These are phyloP conservation scores for Dovyalis caffra DNA, from an alignment of 345 rosid species.

Conservation along the genomic window DNA sequence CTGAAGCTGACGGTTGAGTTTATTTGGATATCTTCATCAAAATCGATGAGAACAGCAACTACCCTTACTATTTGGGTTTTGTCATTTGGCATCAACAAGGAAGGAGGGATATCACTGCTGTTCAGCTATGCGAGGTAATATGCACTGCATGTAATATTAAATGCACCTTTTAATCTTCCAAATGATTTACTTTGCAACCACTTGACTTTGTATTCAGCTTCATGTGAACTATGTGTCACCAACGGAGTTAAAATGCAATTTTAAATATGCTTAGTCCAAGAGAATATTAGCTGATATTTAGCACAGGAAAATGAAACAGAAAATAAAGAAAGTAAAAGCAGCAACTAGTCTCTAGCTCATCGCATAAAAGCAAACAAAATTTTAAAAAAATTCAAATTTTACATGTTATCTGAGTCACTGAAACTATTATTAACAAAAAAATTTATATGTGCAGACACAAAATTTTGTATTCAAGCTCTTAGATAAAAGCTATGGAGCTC, in stretches of 20 bases:
- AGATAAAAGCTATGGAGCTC: conserved; percentile 50
- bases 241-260: background rate
- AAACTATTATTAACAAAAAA: background rate
- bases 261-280: background rate
- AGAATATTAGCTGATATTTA: background rate
- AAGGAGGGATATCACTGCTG: conserved; percentile 60
- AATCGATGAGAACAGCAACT: conserved; percentile 60
- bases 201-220: background rate
- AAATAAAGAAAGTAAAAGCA: background rate
- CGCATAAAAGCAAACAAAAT: background rate
- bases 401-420: background rate
- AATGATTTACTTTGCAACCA: background rate
- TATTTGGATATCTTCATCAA: no score
- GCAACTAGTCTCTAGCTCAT: background rate
- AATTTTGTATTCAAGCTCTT: conserved; percentile 54
- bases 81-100: conserved; percentile 69
- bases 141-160: background rate
- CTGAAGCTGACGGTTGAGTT: no score
- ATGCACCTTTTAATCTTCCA: background rate
- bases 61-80: conserved; percentile 63
- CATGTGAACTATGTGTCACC: background rate
- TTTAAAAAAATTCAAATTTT: background rate
- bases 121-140: conserved; percentile 68
- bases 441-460: conserved; percentile 37
- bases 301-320: background rate